Percentiles rank a stretch among this genome's conserved stretches.
Evolutionary conservation across 148 eudicot genomes (phyloP).

Genomic region (Rhododendron griersonianum): DNA sequence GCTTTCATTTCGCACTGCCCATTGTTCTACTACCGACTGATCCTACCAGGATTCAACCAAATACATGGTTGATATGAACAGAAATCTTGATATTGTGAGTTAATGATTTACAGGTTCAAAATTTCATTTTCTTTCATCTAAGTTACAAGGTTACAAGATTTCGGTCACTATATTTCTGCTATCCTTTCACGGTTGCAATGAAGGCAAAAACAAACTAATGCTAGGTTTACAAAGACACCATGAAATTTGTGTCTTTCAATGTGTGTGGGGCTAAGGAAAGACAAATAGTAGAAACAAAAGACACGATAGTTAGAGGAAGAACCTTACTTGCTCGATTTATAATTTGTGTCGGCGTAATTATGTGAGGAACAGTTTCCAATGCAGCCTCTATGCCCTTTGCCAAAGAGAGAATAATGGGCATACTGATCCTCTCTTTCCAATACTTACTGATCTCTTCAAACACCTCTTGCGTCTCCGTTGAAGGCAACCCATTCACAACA

Average conservation of each 20-base stretch:
- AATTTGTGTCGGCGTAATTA: constrained; percentile 91
- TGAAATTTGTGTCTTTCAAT: background rate
- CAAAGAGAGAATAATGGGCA: constrained; percentile 70
- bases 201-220: background rate
- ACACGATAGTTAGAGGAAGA: constrained; percentile 1
- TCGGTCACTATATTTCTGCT: background rate
- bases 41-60: background rate
- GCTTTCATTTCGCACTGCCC: background rate
- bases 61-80: background rate
- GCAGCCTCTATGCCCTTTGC: constrained; percentile 96
- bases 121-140: background rate
- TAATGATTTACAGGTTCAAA: background rate
- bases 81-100: background rate
- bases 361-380: constrained; percentile 72
- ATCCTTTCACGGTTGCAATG: background rate
- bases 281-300: background rate
- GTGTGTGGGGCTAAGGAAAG: background rate
- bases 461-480: constrained; percentile 64
- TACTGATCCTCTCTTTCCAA: constrained; percentile 79
- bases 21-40: background rate
- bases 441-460: constrained; percentile 76
- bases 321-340: constrained; percentile 86
- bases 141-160: background rate
- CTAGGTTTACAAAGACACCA: background rate
- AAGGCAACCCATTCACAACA: constrained; percentile 65